Percentiles rank a stretch among this genome's conserved stretches.
Conservation (phyloP, 2,329 filamentous ascomycete species). For the Stemphylium vesicarium region DNA sequence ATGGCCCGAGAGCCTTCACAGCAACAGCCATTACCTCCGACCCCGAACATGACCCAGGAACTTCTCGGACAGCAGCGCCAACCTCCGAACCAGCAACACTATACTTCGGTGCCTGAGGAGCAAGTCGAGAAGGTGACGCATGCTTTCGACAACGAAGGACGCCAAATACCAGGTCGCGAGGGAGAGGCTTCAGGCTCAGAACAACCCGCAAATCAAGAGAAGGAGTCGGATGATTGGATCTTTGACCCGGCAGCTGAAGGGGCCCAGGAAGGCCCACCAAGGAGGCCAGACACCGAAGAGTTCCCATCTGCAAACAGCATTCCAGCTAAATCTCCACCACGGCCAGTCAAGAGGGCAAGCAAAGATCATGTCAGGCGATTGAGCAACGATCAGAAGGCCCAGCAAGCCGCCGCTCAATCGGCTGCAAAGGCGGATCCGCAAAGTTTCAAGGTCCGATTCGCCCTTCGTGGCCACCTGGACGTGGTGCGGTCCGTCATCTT, state of each 20-base stretch:
- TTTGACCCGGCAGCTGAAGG: conserved; percentile 76
- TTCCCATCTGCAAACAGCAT: conserved; percentile 84
- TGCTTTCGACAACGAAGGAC: conserved; percentile 64
- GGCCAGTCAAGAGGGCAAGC: conserved; percentile 69
- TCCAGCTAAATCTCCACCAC: conserved; percentile 78
- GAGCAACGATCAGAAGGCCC: conserved; percentile 68
- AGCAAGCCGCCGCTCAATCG: conserved; percentile 51
- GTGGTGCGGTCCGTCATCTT: conserved; percentile 95
- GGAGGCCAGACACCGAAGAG: conserved; percentile 81
- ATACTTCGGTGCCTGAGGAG: conserved; percentile 57
- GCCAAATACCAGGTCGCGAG: conserved; percentile 56
- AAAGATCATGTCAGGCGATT: conserved; percentile 67
- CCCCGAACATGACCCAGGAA: conserved; percentile 33
- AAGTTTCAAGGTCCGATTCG: conserved; percentile 92
- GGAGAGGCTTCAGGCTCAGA: conserved; percentile 41
- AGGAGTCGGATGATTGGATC: conserved; percentile 81
- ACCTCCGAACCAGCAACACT: conserved; percentile 46
- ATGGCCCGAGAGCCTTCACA: conserved; percentile 53
- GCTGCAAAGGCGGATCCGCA: conserved; percentile 68
- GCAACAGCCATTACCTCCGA: conserved; percentile 51
- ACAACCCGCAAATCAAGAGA: conserved; percentile 49
- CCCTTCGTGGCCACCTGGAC: conserved; percentile 88
- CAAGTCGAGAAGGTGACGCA: conserved; percentile 64
- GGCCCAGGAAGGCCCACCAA: conserved; percentile 58
- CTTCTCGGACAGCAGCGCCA: conserved; percentile 48